These are phyloP conservation scores for Paecilomyces sp. DNA, from an alignment of 2,329 filamentous ascomycete genomes.

Conservation along the genomic window DNA sequence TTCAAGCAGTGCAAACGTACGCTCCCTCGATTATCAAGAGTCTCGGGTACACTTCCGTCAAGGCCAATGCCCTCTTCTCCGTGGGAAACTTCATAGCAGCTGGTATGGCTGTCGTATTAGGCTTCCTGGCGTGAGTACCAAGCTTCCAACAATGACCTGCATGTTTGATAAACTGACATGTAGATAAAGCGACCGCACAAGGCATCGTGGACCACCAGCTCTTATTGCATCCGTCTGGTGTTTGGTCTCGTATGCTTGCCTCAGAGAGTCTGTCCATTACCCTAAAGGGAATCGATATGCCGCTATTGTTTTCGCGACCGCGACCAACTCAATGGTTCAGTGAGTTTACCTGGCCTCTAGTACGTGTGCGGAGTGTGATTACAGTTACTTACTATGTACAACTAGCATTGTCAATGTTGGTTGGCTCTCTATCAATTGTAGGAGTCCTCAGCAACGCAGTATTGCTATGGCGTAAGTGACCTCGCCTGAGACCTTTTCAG, in stretches of 20 bases:
- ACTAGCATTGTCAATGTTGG: conserved; percentile 46
- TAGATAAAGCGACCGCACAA: conserved; percentile 19
- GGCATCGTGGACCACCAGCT: conserved; percentile 27
- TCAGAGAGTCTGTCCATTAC: conserved; percentile 18
- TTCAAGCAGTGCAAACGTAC: conserved; percentile 46
- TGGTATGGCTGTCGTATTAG: conserved; percentile 17
- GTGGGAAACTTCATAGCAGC: conserved; percentile 38
- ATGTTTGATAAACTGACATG: conserved; percentile 5
- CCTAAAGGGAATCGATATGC: conserved; percentile 22
- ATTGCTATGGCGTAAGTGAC: conserved; percentile 52
- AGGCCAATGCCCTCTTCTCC: conserved; percentile 48
- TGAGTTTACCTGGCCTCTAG: conserved; percentile 10
- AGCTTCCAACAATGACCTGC: neutral
- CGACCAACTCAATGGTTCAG: conserved; percentile 30
- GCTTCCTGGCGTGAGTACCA: conserved; percentile 15
- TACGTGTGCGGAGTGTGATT: neutral
- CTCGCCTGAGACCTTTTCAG: neutral
- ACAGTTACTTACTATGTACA: conserved; percentile 4
- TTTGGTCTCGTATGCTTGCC: conserved; percentile 29
- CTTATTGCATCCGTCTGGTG: conserved; percentile 30
- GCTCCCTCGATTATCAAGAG: conserved; percentile 47
- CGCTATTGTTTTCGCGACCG: conserved; percentile 19
- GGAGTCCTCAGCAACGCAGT: conserved; percentile 51
- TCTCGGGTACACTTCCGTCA: conserved; percentile 45
- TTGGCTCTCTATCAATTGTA: conserved; percentile 51